These are phyloP conservation scores for Wallacemonas rigidus DNA, from an alignment of 208 protist species.

Conservation along the genomic window DNA sequence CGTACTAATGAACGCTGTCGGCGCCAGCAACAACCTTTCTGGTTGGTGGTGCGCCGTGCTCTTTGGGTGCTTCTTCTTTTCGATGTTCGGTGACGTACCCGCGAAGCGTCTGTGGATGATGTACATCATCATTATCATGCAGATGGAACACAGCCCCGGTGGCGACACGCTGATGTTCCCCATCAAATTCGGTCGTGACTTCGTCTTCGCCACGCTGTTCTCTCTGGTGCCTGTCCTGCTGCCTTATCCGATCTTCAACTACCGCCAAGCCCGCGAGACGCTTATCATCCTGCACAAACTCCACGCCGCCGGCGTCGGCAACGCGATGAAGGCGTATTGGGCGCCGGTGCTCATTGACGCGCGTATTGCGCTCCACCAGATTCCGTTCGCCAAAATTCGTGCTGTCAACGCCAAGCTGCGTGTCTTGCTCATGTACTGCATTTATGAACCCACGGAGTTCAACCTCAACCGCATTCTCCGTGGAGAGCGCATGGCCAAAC, in stretches of 20 bases:
- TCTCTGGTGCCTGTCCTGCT: constrained; percentile 36
- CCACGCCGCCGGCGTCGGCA: constrained; percentile 45
- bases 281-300: constrained; percentile 49
- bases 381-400: constrained; percentile 48
- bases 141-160: constrained; percentile 46
- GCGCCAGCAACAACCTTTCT: constrained; percentile 27
- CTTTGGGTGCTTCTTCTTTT: constrained; percentile 31
- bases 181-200: constrained; percentile 36
- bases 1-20: constrained; percentile 46
- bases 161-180: constrained; percentile 33
- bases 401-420: constrained; percentile 22
- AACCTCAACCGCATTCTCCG: constrained; percentile 48
- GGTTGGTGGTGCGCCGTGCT: constrained; percentile 75
- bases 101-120: constrained; percentile 59
- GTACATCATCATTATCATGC: constrained; percentile 59
- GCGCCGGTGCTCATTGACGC: constrained; percentile 53
- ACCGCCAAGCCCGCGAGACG: constrained; percentile 31
- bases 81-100: constrained; percentile 53
- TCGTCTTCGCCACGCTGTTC: constrained; percentile 45
- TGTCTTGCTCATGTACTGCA: constrained; percentile 27
- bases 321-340: constrained; percentile 62
- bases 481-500: constrained; percentile 34
- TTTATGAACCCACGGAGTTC: constrained; percentile 53
- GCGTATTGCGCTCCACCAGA: constrained; percentile 41
- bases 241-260: constrained; percentile 51